A percentile compares a stretch with the other conserved stretches of the same genome.
Conservation (phyloP, 2,329 filamentous ascomycete species). For the Aspergillus arachidicola region DNA sequence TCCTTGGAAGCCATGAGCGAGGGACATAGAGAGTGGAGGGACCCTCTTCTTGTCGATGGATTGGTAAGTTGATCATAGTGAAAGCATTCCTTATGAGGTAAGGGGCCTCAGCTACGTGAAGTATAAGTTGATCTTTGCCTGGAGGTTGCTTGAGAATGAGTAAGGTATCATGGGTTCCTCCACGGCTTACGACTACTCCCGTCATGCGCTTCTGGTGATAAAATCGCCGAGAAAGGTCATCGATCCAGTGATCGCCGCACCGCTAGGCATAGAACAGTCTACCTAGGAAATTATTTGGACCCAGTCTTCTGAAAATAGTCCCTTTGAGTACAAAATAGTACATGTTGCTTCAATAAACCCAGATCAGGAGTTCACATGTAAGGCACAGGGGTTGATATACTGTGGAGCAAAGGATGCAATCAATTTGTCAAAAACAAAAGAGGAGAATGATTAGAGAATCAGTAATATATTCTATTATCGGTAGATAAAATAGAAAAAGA, state of each 20-base stretch:
- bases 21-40: neutral
- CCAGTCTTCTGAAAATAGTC: neutral
- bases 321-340: too few relatives aligned
- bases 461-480: too few relatives aligned
- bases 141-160: neutral
- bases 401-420: too few relatives aligned
- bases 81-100: neutral
- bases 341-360: neutral
- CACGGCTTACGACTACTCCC: neutral
- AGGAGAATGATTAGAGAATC: too few relatives aligned
- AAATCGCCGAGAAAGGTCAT: neutral
- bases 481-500: neutral
- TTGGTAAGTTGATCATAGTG: neutral
- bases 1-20: neutral
- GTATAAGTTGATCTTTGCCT: neutral
- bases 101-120: neutral
- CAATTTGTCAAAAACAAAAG: too few relatives aligned
- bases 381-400: too few relatives aligned
- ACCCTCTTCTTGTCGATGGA: neutral
- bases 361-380: neutral
- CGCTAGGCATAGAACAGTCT: neutral
- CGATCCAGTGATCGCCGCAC: neutral
- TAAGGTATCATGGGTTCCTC: neutral
- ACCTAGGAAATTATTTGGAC: neutral
- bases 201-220: neutral